Evolutionary conservation across 192 early-diverging fungal species (phyloP).

Genomic region (Backusella macrospora): DNA sequence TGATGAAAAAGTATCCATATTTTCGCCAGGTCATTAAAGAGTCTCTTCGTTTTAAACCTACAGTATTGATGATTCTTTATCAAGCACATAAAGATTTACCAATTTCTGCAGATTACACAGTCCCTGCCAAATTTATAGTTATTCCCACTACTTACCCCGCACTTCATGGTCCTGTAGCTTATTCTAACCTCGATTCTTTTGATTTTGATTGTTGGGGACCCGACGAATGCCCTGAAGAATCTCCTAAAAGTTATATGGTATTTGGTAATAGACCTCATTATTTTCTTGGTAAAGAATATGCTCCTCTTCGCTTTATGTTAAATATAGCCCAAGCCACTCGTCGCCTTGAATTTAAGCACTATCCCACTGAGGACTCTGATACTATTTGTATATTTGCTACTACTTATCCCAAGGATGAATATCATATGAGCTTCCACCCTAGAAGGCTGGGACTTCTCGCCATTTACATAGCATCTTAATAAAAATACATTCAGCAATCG

Average conservation of each 20-base stretch:
- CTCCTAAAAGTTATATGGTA: slow-evolving; percentile 46
- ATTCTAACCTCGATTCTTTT: slow-evolving; percentile 42
- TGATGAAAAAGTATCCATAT: slow-evolving; percentile 38
- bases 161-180: slow-evolving; percentile 40
- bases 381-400: slow-evolving; percentile 47
- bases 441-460: neutral
- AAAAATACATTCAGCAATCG: neutral
- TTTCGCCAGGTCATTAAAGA: slow-evolving; percentile 45
- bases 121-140: slow-evolving; percentile 41
- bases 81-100: slow-evolving; percentile 38
- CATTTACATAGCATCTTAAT: neutral
- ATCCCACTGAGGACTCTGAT: slow-evolving; percentile 39
- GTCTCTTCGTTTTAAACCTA: slow-evolving; percentile 40
- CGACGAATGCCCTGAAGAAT: slow-evolving; percentile 35
- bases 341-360: slow-evolving; percentile 37
- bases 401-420: slow-evolving; percentile 44
- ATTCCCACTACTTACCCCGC: slow-evolving; percentile 47
- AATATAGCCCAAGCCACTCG: slow-evolving; percentile 38
- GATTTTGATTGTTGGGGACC: slow-evolving; percentile 44
- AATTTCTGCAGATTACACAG: slow-evolving; percentile 35
- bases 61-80: slow-evolving; percentile 47
- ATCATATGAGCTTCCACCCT: slow-evolving; percentile 42
- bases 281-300: slow-evolving; percentile 46
- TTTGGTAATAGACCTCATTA: slow-evolving; percentile 47
- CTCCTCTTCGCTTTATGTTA: slow-evolving; percentile 39